Percentiles rank a stretch among this genome's conserved stretches.
phyloP scores from a whole-genome alignment of 805 yeast species.

The Spathaspora girioi region DNA sequence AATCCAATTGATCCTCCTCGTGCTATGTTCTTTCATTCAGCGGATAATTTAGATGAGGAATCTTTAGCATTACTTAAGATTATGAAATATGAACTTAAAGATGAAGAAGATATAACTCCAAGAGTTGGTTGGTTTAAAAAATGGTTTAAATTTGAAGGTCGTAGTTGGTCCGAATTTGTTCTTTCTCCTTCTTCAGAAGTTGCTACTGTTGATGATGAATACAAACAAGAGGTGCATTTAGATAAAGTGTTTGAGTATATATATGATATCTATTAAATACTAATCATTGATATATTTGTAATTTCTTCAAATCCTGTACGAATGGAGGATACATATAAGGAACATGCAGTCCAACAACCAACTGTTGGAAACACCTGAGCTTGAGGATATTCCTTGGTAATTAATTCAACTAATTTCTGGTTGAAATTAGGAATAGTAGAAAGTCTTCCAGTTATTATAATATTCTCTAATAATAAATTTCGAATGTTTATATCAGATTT shows the following conservation, averaged over 20 bases:
- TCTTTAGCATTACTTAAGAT: slow-evolving; percentile 1
- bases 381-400: slow-evolving; percentile 5
- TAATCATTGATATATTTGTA: slow-evolving; percentile 4
- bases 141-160: slow-evolving; percentile 1
- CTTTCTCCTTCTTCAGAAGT: background rate
- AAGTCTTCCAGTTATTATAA: slow-evolving; percentile 23
- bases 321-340: slow-evolving; percentile 24
- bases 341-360: slow-evolving; percentile 32
- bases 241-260: slow-evolving; percentile 8
- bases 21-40: background rate
- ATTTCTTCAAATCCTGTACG: slow-evolving; percentile 10
- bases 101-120: background rate
- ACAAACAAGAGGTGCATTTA: slow-evolving; percentile 7
- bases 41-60: slow-evolving; percentile 1
- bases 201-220: background rate
- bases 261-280: slow-evolving; percentile 4
- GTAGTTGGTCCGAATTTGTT: slow-evolving; percentile 13
- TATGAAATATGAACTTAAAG: slow-evolving; percentile 2
- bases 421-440: slow-evolving; percentile 22
- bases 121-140: background rate
- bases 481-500: slow-evolving; percentile 18
- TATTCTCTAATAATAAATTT: slow-evolving; percentile 12
- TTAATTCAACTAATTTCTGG: slow-evolving; percentile 11
- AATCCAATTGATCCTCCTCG: background rate
- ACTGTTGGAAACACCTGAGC: slow-evolving; percentile 10